Percentiles rank a stretch among this genome's conserved stretches.
Conservation (phyloP, 1,139 yeast genomes). For the Saccharomycopsis crataegensis region DNA sequence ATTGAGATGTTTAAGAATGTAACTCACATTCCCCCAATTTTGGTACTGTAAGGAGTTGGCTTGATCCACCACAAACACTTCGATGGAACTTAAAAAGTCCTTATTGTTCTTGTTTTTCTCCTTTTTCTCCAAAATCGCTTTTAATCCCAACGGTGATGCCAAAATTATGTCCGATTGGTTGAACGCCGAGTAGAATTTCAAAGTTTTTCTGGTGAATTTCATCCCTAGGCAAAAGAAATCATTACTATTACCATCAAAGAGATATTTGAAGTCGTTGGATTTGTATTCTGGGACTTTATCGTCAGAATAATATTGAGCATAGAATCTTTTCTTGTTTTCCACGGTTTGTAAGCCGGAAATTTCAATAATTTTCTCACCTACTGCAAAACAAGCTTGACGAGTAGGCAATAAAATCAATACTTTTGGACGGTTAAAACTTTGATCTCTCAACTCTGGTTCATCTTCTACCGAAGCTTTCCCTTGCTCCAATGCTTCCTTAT, state of each 20-base stretch:
- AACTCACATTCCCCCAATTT: slow-evolving; percentile 80
- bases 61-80: slow-evolving; percentile 70
- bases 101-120: slow-evolving; percentile 24
- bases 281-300: slow-evolving; percentile 38
- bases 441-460: slow-evolving; percentile 70
- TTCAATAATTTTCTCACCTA: slow-evolving; percentile 55
- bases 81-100: slow-evolving; percentile 86
- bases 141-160: slow-evolving; percentile 89
- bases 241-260: slow-evolving; percentile 83
- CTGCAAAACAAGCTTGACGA: slow-evolving; percentile 65
- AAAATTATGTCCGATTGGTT: slow-evolving; percentile 79
- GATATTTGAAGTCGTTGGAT: slow-evolving; percentile 74
- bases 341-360: slow-evolving; percentile 66
- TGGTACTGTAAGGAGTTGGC: slow-evolving; percentile 88
- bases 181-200: slow-evolving; percentile 78
- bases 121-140: slow-evolving; percentile 55
- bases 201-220: slow-evolving; percentile 80
- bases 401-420: slow-evolving; percentile 80
- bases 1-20: slow-evolving; percentile 66
- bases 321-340: slow-evolving; percentile 75
- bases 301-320: slow-evolving; percentile 55
- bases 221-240: slow-evolving; percentile 88
- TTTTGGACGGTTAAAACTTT: slow-evolving; percentile 93
- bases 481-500: slow-evolving; percentile 36
- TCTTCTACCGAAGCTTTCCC: slow-evolving; percentile 29